Base-by-base conservation (phyloP, 2,329 filamentous ascomycete genomes). In the Fusarium staphyleae region DNA sequence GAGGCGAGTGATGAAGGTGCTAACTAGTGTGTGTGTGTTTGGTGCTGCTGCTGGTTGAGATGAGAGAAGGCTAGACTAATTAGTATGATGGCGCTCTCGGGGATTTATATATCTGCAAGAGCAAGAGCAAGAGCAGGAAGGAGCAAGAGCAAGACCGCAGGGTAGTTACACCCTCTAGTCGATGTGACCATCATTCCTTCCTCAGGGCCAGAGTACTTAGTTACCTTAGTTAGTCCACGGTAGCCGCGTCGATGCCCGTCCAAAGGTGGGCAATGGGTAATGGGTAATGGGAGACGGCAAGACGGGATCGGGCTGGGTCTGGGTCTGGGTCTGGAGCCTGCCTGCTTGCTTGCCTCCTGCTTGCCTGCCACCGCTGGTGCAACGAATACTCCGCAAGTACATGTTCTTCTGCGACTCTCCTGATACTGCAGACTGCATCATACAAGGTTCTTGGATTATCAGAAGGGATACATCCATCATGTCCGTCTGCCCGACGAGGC, bases 21-120 rank as follows among this genome's bases (percentile, higher is more conserved):
- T 3, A 5, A n/a, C n/a, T n/a, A n/a, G n/a, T n/a, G n/a, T n/a
- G n/a, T n/a, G 13, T 14, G 24, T 55, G n/a, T 34, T 18, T 50
- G 51, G 22, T 54, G 36, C 14, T 45, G 35, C 12, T 30, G 40
- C n/a, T n/a, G n/a, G 16, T 15, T n/a, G 33, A 28, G 46, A 22
- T 35, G 5, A 50, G 36, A 50, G 36, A 41, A 22, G 13, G 5
- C 15, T 19, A 35, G n/a, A n/a, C n/a, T n/a, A n/a, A n/a, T n/a
- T n/a, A n/a, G n/a, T n/a, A n/a, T 50, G 24, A 41, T 37, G 57
- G 48, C 41, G 36, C 29, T 26, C 28, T 47, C 26, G 8, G 34
- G 39, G 58, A 37, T 44, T 37, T 62, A 62, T 61, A 61, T 55
- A 61, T 59, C 44, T 48, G 37, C 18, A 42, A 10, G 35, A 41